Base-by-base conservation (phyloP, 306 rosid genomes). In the Hippophae gyantsensis region DNA sequence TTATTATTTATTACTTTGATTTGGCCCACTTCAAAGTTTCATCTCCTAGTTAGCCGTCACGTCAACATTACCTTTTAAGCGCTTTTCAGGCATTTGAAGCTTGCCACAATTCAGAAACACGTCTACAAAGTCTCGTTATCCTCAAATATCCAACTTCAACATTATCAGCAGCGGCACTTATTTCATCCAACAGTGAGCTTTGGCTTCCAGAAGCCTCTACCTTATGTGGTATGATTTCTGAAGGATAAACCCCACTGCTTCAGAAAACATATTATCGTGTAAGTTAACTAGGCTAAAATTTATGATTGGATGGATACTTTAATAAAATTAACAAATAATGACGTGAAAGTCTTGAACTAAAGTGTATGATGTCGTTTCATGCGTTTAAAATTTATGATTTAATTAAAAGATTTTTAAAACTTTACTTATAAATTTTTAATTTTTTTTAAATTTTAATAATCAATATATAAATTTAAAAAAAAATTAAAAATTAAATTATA, bases 241-340 rank as follows among this genome's bases (percentile, higher is more conserved):
- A 63, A 62, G 99, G 95, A 71, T 92, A 92, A 43, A 61, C 74
- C 44, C 95, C 96, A 58, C 97, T 87, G 96, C 38, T 78, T 62
- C 74, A 75, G 43, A 68, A 65, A 51, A 61, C 70, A 79, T 51
- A 42, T 59, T 10, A 51, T 61, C 54, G 72, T 67, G 69, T 52
- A 61, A 41, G 58, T 78, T 66, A 68, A 68, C 14, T 10, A 11
- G n/a, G 13, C 3, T 3, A 3, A 0, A 10, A 18, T 18, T 18
- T 18, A 18, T 48, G 13, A 48, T 9, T 7, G 49, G 3, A 2
- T 7, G n/a, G 23, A 48, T 12, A 48, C 43, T 42, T 13, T 52
- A 41, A 41, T 10, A 7, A 55, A 3, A 44, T 6, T 43, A 40
- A 8, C 23, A 18, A 18, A 18, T 18, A 18, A 18, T 18, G 23